phyloP scores from a whole-genome alignment of 345 rosid species.

The Kandelia obovata region DNA sequence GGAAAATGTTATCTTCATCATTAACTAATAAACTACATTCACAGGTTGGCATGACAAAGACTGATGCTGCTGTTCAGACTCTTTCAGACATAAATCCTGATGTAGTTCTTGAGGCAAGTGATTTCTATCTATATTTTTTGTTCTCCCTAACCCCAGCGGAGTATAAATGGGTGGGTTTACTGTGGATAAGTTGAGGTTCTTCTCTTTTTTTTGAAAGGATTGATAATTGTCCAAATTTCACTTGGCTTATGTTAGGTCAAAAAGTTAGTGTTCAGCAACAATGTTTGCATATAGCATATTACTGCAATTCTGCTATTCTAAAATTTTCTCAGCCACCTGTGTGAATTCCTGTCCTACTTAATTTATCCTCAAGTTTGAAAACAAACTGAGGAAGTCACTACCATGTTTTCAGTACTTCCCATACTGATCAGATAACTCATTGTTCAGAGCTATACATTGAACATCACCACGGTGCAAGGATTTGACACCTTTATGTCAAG shows the following conservation, averaged over 20 bases:
- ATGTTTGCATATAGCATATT: not conserved
- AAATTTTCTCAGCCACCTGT: not conserved
- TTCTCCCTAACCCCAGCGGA: not conserved
- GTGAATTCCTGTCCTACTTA: too few species aligned
- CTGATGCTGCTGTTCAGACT: slow-evolving; percentile 98
- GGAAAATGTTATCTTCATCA: not conserved
- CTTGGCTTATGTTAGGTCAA: not conserved
- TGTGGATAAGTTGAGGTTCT: not conserved
- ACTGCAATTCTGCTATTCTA: not conserved
- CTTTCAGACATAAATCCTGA: slow-evolving; percentile 93
- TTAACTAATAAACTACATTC: not conserved
- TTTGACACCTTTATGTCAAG: slow-evolving; percentile 83
- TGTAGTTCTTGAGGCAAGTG: slow-evolving; percentile 72
- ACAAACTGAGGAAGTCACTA: not conserved
- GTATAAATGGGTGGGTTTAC: not conserved
- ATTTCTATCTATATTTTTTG: slow-evolving; percentile 5
- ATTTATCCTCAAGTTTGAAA: slow-evolving; percentile 1
- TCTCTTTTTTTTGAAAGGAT: not conserved
- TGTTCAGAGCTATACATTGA: slow-evolving; percentile 78
- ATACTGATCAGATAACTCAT: slow-evolving; percentile 16
- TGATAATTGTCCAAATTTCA: not conserved
- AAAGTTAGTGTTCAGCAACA: not conserved
- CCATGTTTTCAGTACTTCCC: not conserved
- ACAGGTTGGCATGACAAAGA: slow-evolving; percentile 96
- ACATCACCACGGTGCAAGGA: slow-evolving; percentile 91